Evolutionary conservation across 768 basidiomycete species (phyloP).

Genomic region (Multifurca ochricompacta): DNA sequence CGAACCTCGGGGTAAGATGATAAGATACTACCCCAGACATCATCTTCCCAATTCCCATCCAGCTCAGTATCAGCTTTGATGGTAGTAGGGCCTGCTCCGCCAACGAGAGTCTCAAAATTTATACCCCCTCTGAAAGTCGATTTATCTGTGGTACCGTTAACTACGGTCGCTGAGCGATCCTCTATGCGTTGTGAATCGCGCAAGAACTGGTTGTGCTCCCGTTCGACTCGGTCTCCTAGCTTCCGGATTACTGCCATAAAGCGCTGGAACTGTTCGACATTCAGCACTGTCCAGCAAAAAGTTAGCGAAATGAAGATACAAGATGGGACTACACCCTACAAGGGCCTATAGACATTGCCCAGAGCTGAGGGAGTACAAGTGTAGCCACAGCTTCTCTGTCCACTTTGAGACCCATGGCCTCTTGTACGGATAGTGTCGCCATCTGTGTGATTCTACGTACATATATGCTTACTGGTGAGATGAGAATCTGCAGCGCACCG

Average conservation of each 20-base stretch:
- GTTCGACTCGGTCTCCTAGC: constrained; percentile 80
- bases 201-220: constrained; percentile 87
- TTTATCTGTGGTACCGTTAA: constrained; percentile 29
- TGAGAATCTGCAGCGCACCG: constrained; percentile 44
- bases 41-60: constrained; percentile 64
- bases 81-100: constrained; percentile 39
- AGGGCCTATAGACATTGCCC: constrained; percentile 97
- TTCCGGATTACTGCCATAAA: constrained; percentile 84
- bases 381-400: constrained; percentile 77
- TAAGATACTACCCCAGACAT: constrained; percentile 79
- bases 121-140: constrained; percentile 41
- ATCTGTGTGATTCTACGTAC: constrained; percentile 40
- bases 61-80: constrained; percentile 40
- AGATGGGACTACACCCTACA: constrained; percentile 32
- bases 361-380: constrained; percentile 54
- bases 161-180: constrained; percentile 52
- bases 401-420: constrained; percentile 93
- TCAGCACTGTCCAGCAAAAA: constrained; percentile 48
- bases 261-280: constrained; percentile 78
- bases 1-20: constrained; percentile 33
- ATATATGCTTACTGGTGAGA: not conserved
- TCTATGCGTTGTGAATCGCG: constrained; percentile 89
- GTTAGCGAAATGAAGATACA: not conserved
- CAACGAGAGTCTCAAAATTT: constrained; percentile 85
- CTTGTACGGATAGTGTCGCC: constrained; percentile 84